Evolutionary conservation across 306 rosid species (phyloP).

Genomic region (Quercus alba): DNA sequence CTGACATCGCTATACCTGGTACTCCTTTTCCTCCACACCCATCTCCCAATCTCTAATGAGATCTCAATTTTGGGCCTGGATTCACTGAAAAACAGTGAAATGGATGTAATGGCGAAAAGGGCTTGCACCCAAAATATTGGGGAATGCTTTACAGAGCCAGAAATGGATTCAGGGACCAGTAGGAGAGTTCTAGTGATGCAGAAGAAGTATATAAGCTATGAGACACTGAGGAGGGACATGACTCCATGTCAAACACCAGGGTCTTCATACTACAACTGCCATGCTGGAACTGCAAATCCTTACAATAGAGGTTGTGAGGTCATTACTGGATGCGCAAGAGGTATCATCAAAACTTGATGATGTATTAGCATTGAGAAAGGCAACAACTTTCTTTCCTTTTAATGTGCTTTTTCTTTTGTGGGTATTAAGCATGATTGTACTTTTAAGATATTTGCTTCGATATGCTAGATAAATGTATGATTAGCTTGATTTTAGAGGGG

Average conservation of each 20-base stretch:
- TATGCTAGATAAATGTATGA: constrained; percentile 5
- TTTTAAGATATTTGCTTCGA: constrained; percentile 20
- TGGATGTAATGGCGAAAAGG: constrained; percentile 45
- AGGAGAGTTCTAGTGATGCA: constrained; percentile 72
- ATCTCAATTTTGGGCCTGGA: constrained; percentile 52
- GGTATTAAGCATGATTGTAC: constrained; percentile 23
- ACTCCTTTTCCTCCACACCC: constrained; percentile 47
- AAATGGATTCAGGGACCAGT: constrained; percentile 65
- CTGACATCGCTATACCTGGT: constrained; percentile 21
- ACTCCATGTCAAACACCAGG: constrained; percentile 80
- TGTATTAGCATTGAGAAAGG: constrained; percentile 6
- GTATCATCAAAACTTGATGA: constrained; percentile 36
- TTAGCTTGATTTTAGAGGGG: constrained; percentile 13
- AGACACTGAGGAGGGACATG: constrained; percentile 76
- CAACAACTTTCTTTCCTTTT: not conserved
- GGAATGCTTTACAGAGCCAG: constrained; percentile 51
- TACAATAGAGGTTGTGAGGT: constrained; percentile 83
- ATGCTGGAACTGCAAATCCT: constrained; percentile 60
- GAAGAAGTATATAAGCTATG: constrained; percentile 85
- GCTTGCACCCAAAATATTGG: constrained; percentile 51
- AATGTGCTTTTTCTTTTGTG: constrained; percentile 13
- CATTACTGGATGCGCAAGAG: constrained; percentile 87
- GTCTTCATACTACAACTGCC: constrained; percentile 87
- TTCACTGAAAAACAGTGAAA: constrained; percentile 36
- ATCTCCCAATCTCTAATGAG: constrained; percentile 35